A percentile compares a stretch with the other conserved stretches of the same genome.
These are phyloP conservation scores for Alternaria tenuissima DNA, from an alignment of 2,329 filamentous ascomycete species.

Conservation along the genomic window DNA sequence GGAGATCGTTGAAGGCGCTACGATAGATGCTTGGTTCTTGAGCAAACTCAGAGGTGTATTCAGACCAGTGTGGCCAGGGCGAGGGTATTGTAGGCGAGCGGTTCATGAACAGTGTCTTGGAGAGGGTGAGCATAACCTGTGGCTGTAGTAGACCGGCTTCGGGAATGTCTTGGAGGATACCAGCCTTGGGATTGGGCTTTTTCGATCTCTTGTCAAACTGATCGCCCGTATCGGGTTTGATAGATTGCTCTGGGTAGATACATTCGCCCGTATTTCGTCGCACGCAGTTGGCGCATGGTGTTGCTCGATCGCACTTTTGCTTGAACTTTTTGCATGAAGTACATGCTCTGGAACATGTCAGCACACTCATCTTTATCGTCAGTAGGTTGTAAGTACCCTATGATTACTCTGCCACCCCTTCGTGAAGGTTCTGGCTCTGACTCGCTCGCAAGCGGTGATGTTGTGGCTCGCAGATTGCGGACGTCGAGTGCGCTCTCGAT, in stretches of 20 bases:
- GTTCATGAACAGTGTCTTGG: constrained; percentile 49
- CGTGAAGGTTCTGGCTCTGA: constrained; percentile 10
- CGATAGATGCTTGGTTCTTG: constrained; percentile 72
- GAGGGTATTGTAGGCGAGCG: constrained; percentile 34
- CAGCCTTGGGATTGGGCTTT: neutral
- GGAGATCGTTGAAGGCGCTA: constrained; percentile 79
- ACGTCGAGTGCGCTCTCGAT: constrained; percentile 42
- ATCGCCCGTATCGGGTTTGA: constrained; percentile 2
- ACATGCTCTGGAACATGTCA: constrained; percentile 17
- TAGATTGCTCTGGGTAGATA: constrained; percentile 12
- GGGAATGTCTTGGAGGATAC: constrained; percentile 41
- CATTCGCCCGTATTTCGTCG: constrained; percentile 14
- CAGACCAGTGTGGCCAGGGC: constrained; percentile 46
- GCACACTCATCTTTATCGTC: neutral
- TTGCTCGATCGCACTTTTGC: constrained; percentile 20
- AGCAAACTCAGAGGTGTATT: constrained; percentile 33
- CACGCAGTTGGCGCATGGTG: constrained; percentile 21
- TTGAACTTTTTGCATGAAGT: constrained; percentile 18
- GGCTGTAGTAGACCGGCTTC: constrained; percentile 44
- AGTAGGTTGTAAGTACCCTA: constrained; percentile 16
- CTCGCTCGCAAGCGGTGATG: constrained; percentile 18
- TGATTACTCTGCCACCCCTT: constrained; percentile 11
- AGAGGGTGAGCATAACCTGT: constrained; percentile 41
- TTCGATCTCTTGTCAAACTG: neutral
- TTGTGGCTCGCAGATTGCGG: constrained; percentile 24